Base-by-base conservation (phyloP, 2,329 filamentous ascomycete species). In the Aspergillus sp. region DNA sequence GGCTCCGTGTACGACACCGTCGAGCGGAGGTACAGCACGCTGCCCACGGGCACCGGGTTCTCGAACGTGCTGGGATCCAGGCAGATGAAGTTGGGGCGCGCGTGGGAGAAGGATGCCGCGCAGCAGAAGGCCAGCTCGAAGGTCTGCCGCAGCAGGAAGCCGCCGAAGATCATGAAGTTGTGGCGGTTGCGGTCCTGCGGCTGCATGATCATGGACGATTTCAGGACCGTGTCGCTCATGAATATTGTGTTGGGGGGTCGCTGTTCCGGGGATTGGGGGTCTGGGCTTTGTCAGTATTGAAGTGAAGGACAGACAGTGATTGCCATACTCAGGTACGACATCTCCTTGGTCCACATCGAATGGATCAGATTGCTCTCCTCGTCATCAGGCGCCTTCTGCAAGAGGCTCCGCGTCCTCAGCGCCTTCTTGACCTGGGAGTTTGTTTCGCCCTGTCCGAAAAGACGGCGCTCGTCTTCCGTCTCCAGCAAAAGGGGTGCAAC, bases 161-260 rank as follows among this genome's bases (percentile, higher is more conserved):
- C 81, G 32, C 81, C 81, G 47, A 85, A 86, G 34, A 86, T 82
- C 80, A 84, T 83, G 55, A 81, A 82, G 47, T 81, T 77, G 55
- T 84, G 79, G 2, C 76, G 60, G 54, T 80, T 80, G 29, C 78
- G 71, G 53, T 78, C 73, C 54, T 82, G 78, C 0, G 81, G 81
- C 52, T 84, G 80, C 80, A 85, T 85, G 43, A 86, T 82, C 45
- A 71, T 73, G 8, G 80, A 78, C 2, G 78, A 77, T 46, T 73
- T 72, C 19, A 84, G 70, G 20, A 66, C 64, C 1, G 78, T 75
- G 43, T 72, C 69, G 40, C 75, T 66, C 70, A 85, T 83, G 48
- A 69, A 72, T 24, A 71, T 58, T 2, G 74, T 69, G 42, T 79
- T 78, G 20, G 62, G 48, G 5, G 76, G 76, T 46, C 74, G 69